Conservation (phyloP, 768 basidiomycete species). For the Podaxis sp. region DNA sequence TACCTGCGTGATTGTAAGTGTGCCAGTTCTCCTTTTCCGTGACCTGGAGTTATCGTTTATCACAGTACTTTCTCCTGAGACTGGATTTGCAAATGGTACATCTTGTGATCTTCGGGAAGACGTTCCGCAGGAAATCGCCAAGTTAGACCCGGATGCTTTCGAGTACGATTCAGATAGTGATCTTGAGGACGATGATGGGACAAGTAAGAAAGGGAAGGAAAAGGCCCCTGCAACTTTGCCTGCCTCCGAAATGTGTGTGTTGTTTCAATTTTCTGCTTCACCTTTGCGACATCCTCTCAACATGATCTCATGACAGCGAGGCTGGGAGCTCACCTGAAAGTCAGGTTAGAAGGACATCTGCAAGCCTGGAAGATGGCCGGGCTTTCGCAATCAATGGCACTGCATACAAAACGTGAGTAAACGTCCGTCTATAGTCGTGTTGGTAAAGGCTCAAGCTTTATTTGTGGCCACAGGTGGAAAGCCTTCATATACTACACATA, state of each 20-base stretch:
- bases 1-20: constrained; percentile 10
- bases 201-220: not conserved
- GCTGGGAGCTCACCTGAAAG: not conserved
- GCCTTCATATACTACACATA: constrained; percentile 14
- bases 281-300: not conserved
- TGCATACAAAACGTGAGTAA: constrained; percentile 6
- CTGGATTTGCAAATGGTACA: not conserved
- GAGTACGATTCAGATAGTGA: constrained; percentile 17
- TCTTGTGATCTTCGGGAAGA: not conserved
- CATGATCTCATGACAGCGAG: not conserved
- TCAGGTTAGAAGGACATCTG: not conserved
- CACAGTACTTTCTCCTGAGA: constrained; percentile 9
- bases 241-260: not conserved
- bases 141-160: constrained; percentile 8
- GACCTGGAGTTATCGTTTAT: not conserved
- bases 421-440: not conserved
- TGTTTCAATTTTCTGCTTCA: not conserved
- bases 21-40: not conserved
- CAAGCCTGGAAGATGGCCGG: not conserved
- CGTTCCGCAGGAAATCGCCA: constrained; percentile 1
- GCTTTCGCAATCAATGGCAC: constrained; percentile 11
- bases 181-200: constrained; percentile 4
- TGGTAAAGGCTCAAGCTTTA: not conserved
- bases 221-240: not conserved
- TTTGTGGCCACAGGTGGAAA: constrained; percentile 1